These are phyloP conservation scores for Chaetomiaceae sp. DNA, from an alignment of 2,329 filamentous ascomycete species.

Conservation along the genomic window DNA sequence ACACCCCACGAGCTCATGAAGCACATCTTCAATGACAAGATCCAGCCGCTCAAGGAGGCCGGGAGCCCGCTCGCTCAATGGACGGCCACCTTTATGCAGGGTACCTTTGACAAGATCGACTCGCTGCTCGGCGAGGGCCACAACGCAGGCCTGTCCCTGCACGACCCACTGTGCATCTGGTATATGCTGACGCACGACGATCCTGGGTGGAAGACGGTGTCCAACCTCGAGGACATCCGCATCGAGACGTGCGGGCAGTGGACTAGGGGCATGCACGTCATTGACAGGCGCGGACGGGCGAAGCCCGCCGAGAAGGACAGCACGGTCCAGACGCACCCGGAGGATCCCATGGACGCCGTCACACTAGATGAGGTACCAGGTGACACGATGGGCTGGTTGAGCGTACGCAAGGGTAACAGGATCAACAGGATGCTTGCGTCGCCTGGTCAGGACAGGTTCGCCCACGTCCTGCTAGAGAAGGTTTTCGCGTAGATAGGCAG, in stretches of 20 bases:
- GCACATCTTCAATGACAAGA: constrained; percentile 53
- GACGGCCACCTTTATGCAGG: constrained; percentile 67
- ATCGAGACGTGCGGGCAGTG: constrained; percentile 90
- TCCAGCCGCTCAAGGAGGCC: constrained; percentile 51
- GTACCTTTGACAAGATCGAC: constrained; percentile 65
- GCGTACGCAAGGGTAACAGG: constrained; percentile 68
- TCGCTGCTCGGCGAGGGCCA: constrained; percentile 54
- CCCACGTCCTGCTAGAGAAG: constrained; percentile 58
- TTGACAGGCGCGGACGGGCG: constrained; percentile 64
- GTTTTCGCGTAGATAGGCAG: constrained; percentile 50
- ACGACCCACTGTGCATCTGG: constrained; percentile 77
- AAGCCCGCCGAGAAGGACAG: constrained; percentile 44
- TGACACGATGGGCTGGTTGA: constrained; percentile 75
- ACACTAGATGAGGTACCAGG: constrained; percentile 55
- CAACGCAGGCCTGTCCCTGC: constrained; percentile 61
- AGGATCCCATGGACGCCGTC: constrained; percentile 43
- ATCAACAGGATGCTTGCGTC: constrained; percentile 68
- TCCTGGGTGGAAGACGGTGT: constrained; percentile 53
- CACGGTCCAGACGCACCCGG: constrained; percentile 33
- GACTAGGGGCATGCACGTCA: constrained; percentile 86
- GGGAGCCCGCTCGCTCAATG: constrained; percentile 72
- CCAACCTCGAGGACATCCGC: constrained; percentile 72
- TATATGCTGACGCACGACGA: constrained; percentile 64
- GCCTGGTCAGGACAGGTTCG: constrained; percentile 66
- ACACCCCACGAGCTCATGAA: constrained; percentile 62